phyloP scores from a whole-genome alignment of 140 eudicot genomes.

The Ambrosia hybrid region DNA sequence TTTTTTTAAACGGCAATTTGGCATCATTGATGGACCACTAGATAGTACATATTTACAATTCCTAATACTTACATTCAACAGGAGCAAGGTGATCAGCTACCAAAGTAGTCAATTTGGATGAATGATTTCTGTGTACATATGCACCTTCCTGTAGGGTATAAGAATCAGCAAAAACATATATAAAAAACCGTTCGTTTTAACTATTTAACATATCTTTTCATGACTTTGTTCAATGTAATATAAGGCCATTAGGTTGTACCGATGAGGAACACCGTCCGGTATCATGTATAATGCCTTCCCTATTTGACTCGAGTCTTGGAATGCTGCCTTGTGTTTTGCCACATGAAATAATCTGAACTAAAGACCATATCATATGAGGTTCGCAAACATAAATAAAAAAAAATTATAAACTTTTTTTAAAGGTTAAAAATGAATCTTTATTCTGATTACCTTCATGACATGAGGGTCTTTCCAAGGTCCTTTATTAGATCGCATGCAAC shows the following conservation, averaged over 20 bases:
- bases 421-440: slow-evolving; percentile 21
- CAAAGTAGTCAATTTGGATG: slow-evolving; percentile 29
- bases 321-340: slow-evolving; percentile 25
- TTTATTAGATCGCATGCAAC: slow-evolving; percentile 73
- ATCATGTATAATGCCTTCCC: slow-evolving; percentile 22
- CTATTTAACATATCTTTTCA: neutral
- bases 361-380: neutral
- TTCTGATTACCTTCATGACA: slow-evolving; percentile 37
- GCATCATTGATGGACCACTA: neutral
- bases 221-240: slow-evolving; percentile 3
- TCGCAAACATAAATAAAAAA: neutral
- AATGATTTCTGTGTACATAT: slow-evolving; percentile 27
- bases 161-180: neutral
- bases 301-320: slow-evolving; percentile 5
- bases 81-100: slow-evolving; percentile 32
- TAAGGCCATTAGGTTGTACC: slow-evolving; percentile 24
- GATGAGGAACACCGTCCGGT: slow-evolving; percentile 22
- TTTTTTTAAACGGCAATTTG: too few relatives aligned
- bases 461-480: slow-evolving; percentile 88
- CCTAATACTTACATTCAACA: slow-evolving; percentile 32
- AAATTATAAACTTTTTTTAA: neutral
- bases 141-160: slow-evolving; percentile 25
- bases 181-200: neutral
- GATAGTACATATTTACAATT: slow-evolving; percentile 7
- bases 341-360: slow-evolving; percentile 21